Base-by-base conservation (phyloP, 2,329 filamentous ascomycete genomes). In the Nemania sp. region DNA sequence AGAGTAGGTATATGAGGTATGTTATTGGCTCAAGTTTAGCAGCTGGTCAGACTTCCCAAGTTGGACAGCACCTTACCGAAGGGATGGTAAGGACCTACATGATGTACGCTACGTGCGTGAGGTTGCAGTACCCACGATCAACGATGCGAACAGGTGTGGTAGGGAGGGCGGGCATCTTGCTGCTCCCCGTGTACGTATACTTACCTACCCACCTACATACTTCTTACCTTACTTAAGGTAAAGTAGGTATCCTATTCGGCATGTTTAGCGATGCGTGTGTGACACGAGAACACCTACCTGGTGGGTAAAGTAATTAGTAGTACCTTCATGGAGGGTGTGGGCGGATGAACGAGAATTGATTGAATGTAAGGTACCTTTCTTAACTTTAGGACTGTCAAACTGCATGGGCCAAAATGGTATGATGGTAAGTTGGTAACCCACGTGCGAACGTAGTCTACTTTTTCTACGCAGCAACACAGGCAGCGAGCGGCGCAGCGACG, bases 71-170 rank as follows among this genome's bases (percentile, higher is more conserved):
- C 49, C 39, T 57, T 62, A 65, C 63, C 63, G 63, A 60, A 60
- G 46, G 50, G 57, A 51, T 63, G 63, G 63, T 65, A 65, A 60
- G 25, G 60, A 47, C 63, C 63, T 65, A 63, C 63, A 65, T 63
- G n/a, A 57, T 59, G 58, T 47, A 61, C 49, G 29, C 54, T 40
- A 60, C 61, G 39, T 54, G 48, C 61, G 39, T 54, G 48, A 57
- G 50, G 49, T 47, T 48, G 42, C 59, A 34, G 35, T 53, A 43
- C 53, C 58, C 53, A 17, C 3, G n/a, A 40, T 56, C 58, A 57
- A 17, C 3, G n/a, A 40, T 56, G 57, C 40, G 52, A 20, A 56
- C 15, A 45, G 39, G 25, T 29, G 7, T 7, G 7, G 25, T 29
- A 29, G 25, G 25, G 4, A 29, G n/a, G n/a, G n/a, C n/a, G n/a